These are phyloP conservation scores for Phytophthora tubulina DNA, from an alignment of 352 stramenopile genomes.

Conservation along the genomic window DNA sequence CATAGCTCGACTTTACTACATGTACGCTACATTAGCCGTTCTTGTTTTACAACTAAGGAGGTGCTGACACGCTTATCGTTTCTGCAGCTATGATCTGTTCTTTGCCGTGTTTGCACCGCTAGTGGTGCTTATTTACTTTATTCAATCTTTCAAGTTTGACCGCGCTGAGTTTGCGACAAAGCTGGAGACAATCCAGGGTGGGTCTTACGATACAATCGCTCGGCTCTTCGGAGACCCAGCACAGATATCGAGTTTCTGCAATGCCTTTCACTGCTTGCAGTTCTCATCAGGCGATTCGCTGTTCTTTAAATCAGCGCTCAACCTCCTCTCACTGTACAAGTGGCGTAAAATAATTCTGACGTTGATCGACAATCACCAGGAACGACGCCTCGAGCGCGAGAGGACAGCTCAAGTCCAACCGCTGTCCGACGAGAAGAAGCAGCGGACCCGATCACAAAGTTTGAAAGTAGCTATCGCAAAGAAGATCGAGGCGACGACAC, in stretches of 20 bases:
- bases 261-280: conserved; percentile 58
- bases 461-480: conserved; percentile 7
- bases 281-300: conserved; percentile 39
- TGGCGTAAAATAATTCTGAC: conserved; percentile 51
- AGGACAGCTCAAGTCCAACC: conserved; percentile 23
- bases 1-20: conserved; percentile 47
- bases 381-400: conserved; percentile 25
- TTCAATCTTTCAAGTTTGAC: conserved; percentile 57
- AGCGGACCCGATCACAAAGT: conserved; percentile 7
- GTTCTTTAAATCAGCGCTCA: conserved; percentile 48
- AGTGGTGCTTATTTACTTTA: conserved; percentile 51
- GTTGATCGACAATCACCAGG: conserved; percentile 35
- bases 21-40: conserved; percentile 25
- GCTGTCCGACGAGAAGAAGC: conserved; percentile 17
- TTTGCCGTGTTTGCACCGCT: conserved; percentile 68
- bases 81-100: conserved; percentile 62
- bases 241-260: conserved; percentile 52
- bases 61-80: background rate
- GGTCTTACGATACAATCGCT: conserved; percentile 50
- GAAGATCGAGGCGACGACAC: conserved; percentile 23
- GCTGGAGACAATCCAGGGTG: conserved; percentile 36
- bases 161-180: conserved; percentile 46
- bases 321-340: conserved; percentile 53
- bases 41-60: background rate
- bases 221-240: conserved; percentile 56